A percentile compares a stretch with the other conserved stretches of the same genome.
phyloP scores from a whole-genome alignment of 2,329 filamentous ascomycete genomes.

The Achaetomium macrosporum region DNA sequence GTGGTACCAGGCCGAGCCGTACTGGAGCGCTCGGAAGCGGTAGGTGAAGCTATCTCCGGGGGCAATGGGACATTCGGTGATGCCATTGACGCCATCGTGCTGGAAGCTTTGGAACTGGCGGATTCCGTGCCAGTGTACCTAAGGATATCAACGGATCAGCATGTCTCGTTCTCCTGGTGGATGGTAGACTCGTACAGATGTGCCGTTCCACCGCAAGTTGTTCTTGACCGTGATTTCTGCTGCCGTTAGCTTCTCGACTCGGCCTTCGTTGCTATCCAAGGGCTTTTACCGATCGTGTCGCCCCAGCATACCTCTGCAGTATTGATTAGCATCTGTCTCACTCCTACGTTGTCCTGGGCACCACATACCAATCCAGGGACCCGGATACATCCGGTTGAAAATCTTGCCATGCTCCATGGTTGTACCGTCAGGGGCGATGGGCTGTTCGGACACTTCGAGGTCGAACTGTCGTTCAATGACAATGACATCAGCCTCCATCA shows the following conservation, averaged over 20 bases:
- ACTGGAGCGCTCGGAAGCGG: constrained; percentile 28
- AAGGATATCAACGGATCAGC: neutral
- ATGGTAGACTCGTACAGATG: neutral
- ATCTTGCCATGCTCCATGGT: neutral
- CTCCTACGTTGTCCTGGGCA: too few species aligned
- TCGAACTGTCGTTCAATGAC: neutral
- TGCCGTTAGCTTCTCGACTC: neutral
- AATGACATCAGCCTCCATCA: too few species aligned
- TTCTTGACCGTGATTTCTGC: neutral
- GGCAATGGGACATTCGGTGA: constrained; percentile 38
- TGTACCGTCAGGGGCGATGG: neutral
- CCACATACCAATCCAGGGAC: neutral
- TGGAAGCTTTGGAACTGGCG: constrained; percentile 3
- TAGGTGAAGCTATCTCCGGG: constrained; percentile 32
- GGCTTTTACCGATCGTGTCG: neutral
- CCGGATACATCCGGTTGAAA: neutral
- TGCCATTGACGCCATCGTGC: constrained; percentile 5
- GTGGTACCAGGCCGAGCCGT: constrained; percentile 33
- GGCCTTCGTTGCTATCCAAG: neutral
- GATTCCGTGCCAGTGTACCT: constrained; percentile 14
- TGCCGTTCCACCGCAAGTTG: neutral
- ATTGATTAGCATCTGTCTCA: too few species aligned
- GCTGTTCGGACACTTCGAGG: neutral
- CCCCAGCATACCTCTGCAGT: neutral
- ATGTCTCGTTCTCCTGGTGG: neutral